Conservation (phyloP, 192 early-diverging fungal species). For the Dimargaris xerosporica region DNA sequence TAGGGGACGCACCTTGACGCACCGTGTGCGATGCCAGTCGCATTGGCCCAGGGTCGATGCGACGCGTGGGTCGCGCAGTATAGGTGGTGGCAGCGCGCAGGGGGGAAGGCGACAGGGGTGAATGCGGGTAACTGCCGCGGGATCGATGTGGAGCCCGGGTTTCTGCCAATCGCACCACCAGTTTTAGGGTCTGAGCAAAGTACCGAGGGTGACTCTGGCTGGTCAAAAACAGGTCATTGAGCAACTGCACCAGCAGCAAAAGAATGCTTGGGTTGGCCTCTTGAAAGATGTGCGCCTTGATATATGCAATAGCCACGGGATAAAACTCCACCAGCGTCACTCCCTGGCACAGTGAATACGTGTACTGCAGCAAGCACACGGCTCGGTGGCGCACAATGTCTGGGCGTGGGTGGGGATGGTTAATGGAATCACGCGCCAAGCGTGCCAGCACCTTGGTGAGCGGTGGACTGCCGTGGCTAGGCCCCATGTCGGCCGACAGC, state of each 20-base stretch:
- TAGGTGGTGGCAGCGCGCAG: too few species aligned
- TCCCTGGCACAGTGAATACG: not conserved
- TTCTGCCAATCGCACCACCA: not conserved
- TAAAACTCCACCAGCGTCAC: not conserved
- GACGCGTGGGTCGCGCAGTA: not conserved
- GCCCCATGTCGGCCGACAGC: too few species aligned
- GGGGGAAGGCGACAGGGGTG: too few species aligned
- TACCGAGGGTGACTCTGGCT: not conserved
- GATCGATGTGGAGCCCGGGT: not conserved
- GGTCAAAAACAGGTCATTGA: not conserved
- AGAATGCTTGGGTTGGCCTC: conserved; percentile 5
- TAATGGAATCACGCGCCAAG: too few species aligned
- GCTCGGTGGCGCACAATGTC: not conserved
- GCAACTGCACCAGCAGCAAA: not conserved
- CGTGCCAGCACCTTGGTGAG: too few species aligned
- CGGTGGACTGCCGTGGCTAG: too few species aligned
- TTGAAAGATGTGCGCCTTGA: not conserved
- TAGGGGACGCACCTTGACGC: not conserved
- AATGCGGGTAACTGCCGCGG: not conserved
- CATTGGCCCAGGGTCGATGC: not conserved
- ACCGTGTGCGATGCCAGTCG: not conserved
- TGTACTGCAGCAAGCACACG: not conserved
- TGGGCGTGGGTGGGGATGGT: not conserved
- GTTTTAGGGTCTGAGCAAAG: not conserved
- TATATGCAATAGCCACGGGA: not conserved